These are phyloP conservation scores for Sarcomyxa edulis DNA, from an alignment of 768 basidiomycete species.

Conservation along the genomic window DNA sequence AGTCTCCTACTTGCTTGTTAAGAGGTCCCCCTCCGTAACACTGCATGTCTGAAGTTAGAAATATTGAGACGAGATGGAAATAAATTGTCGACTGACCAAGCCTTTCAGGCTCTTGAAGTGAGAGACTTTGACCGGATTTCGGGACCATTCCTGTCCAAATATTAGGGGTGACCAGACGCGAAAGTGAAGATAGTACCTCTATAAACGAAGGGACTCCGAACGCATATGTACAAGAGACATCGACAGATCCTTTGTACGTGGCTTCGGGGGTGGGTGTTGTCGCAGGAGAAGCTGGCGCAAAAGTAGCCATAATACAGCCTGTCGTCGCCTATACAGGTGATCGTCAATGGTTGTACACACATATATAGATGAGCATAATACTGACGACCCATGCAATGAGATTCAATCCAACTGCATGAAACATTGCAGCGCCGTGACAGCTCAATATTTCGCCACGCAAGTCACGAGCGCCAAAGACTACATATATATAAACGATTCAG, in stretches of 20 bases:
- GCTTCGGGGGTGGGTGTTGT: slow-evolving; percentile 19
- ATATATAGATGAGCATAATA: neutral
- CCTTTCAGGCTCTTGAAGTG: slow-evolving; percentile 6
- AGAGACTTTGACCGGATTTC: slow-evolving; percentile 7
- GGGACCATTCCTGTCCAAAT: slow-evolving; percentile 5
- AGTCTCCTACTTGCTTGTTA: slow-evolving; percentile 24
- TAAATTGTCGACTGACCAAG: neutral
- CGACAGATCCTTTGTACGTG: slow-evolving; percentile 16
- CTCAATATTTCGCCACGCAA: slow-evolving; percentile 7
- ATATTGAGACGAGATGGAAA: neutral
- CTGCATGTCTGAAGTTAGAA: slow-evolving; percentile 3
- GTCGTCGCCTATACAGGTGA: slow-evolving; percentile 3
- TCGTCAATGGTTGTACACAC: neutral
- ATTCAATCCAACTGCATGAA: slow-evolving; percentile 10
- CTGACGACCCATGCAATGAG: slow-evolving; percentile 9
- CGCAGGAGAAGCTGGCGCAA: slow-evolving; percentile 6
- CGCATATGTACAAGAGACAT: slow-evolving; percentile 11
- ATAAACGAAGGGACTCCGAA: slow-evolving; percentile 22
- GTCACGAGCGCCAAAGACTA: slow-evolving; percentile 9
- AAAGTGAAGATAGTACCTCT: slow-evolving; percentile 15
- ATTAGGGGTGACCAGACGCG: neutral
- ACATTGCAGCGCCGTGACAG: slow-evolving; percentile 10
- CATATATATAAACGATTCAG: too few species aligned
- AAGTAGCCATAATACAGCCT: slow-evolving; percentile 7
- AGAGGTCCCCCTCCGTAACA: slow-evolving; percentile 11